Conservation (phyloP, 2,329 filamentous ascomycete genomes). For the Blastomyces percursus region DNA sequence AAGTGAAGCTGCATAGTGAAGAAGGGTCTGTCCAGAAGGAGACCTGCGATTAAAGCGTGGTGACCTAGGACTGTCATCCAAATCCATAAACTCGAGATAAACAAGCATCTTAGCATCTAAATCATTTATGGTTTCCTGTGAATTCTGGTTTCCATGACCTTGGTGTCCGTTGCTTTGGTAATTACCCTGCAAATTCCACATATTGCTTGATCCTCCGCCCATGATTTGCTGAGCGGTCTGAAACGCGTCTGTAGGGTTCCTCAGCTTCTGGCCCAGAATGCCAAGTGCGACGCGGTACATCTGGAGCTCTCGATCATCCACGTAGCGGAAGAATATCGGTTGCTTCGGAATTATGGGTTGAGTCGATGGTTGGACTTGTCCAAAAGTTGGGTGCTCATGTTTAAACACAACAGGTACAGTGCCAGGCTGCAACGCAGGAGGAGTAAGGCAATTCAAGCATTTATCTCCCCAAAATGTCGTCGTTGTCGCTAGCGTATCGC, state of each 20-base stretch:
- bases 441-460: slow-evolving; percentile 67
- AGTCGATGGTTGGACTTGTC: slow-evolving; percentile 33
- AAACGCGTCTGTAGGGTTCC: slow-evolving; percentile 38
- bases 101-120: slow-evolving; percentile 60
- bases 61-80: slow-evolving; percentile 59
- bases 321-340: slow-evolving; percentile 57
- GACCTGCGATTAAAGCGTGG: slow-evolving; percentile 56
- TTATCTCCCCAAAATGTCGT: slow-evolving; percentile 73
- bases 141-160: slow-evolving; percentile 32
- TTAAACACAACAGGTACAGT: slow-evolving; percentile 61
- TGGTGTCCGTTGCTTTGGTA: slow-evolving; percentile 37
- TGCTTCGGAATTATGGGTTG: slow-evolving; percentile 38
- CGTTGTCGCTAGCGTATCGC: slow-evolving; percentile 55
- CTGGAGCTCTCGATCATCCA: slow-evolving; percentile 39
- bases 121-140: slow-evolving; percentile 35
- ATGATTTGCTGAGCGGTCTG: slow-evolving; percentile 40
- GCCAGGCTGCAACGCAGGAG: slow-evolving; percentile 57
- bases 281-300: slow-evolving; percentile 36
- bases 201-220: slow-evolving; percentile 33
- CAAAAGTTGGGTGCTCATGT: slow-evolving; percentile 41
- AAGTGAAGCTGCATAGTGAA: slow-evolving; percentile 66
- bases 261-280: slow-evolving; percentile 38
- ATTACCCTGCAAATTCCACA: slow-evolving; percentile 40
- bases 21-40: slow-evolving; percentile 63
- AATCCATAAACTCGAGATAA: slow-evolving; percentile 66